phyloP scores from a whole-genome alignment of 148 eudicot genomes.

The Talinum fruticosum region DNA sequence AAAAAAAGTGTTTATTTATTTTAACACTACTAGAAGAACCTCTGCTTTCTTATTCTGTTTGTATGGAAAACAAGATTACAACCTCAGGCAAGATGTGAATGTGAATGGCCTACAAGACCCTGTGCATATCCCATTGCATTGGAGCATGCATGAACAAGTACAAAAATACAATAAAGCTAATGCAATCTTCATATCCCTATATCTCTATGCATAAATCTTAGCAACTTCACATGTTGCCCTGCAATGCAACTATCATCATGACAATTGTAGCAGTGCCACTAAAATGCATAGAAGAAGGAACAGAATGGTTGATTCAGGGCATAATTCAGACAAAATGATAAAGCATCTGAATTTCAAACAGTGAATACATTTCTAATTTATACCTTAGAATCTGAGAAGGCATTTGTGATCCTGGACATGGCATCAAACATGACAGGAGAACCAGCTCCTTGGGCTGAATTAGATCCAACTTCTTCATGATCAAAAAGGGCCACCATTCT shows the following conservation, averaged over 20 bases:
- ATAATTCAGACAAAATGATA: neutral
- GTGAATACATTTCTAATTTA: neutral
- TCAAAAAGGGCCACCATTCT: constrained; percentile 94
- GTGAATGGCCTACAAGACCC: too few species aligned
- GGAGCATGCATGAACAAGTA: neutral
- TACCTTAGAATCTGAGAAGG: constrained; percentile 68
- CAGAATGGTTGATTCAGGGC: neutral
- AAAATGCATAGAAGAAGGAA: constrained; percentile 1
- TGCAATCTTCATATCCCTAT: neutral
- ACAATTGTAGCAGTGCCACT: neutral
- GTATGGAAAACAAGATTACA: neutral
- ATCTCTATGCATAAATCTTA: neutral
- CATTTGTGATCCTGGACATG: constrained; percentile 72
- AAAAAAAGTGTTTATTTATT: neutral
- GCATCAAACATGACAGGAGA: constrained; percentile 94
- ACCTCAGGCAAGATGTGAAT: neutral
- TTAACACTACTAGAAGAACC: neutral
- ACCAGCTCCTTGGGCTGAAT: constrained; percentile 99
- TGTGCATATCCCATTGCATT: neutral
- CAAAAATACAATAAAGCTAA: neutral
- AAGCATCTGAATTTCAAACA: neutral
- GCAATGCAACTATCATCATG: neutral
- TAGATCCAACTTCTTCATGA: constrained; percentile 95
- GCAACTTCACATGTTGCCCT: neutral
- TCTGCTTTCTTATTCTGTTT: neutral